Evolutionary conservation across 257 asterid genomes (phyloP), one percentile per base, ranked within the genome.

Genomic region (Nicotiana attenuata): DNA sequence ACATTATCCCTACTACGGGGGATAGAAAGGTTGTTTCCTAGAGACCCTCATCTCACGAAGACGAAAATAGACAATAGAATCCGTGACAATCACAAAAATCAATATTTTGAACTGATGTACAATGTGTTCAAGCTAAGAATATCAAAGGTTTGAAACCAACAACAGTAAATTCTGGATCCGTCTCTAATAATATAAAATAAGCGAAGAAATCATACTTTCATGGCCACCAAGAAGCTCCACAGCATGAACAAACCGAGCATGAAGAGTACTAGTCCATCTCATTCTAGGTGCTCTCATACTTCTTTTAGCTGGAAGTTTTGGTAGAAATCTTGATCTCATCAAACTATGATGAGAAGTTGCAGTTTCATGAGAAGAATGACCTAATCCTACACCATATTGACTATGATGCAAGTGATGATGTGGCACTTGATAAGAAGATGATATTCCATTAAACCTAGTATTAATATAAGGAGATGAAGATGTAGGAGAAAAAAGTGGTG

Each of bases 201-300:
- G n/a, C 2, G 0, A 6, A 5, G 24, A 57, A 57, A 17, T 19
- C 79, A 19, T 89, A 95, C 99, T 95, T 90, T 95, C 99, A 87
- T 93, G 98, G 90, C 99, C 99, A 26, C 99, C 99, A 69, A 95
- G 98, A 29, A 95, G 98, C 86, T 95, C 98, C 61, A 95, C 99
- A 75, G 99, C 99, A 84, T 95, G 99, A 86, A 93, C 99, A 67
- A 83, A 83, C 17, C 86, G 83, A 16, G 83, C 83, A 81, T 80
- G 86, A 52, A 83, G 86, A 8, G 86, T 79, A 60, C 81, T 83
- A 14, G 86, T 83, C 86, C 86, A 83, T 10, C 86, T 63, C 86
- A 83, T 83, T 63, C 86, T 60, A 3, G 86, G 83, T 24, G 86
- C 86, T 67, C 86, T 80, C 86, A 83, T 80, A 64, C 85, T 81